Evolutionary conservation across 164 flowering plant genomes (phyloP).

Genomic region (Malania oleifera): DNA sequence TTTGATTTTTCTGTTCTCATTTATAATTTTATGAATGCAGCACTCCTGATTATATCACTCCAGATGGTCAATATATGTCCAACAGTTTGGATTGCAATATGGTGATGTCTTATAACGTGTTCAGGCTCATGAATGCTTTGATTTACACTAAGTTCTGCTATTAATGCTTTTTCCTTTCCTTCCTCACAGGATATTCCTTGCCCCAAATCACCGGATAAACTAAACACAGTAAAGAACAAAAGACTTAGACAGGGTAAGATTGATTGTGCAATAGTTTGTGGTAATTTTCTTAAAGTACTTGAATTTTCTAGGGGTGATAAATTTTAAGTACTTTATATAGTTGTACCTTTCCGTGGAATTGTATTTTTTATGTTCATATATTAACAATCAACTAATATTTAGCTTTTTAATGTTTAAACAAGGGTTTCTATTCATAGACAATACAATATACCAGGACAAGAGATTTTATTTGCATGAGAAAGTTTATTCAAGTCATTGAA

Average conservation of each 20-base stretch:
- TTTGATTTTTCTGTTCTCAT: not conserved
- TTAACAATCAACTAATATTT: too few species aligned
- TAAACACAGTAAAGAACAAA: conserved; percentile 45
- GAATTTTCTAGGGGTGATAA: too few species aligned
- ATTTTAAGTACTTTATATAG: too few species aligned
- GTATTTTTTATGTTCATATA: too few species aligned
- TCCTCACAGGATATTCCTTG: conserved; percentile 57
- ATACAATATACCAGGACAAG: too few species aligned
- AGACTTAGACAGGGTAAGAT: conserved; percentile 50
- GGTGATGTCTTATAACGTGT: conserved; percentile 28
- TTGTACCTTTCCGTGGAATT: too few species aligned
- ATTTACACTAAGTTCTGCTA: not conserved
- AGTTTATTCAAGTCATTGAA: too few species aligned
- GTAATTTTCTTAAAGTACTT: not conserved
- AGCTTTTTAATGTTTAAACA: too few species aligned
- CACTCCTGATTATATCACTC: conserved; percentile 94
- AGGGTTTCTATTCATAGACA: too few species aligned
- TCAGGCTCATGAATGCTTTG: not conserved
- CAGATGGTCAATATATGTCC: conserved; percentile 52
- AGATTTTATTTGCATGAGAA: too few species aligned
- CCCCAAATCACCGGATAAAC: conserved; percentile 81
- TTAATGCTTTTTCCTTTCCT: not conserved
- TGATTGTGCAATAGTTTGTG: not conserved
- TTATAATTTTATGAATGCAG: conserved; percentile 31
- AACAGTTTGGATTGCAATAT: conserved; percentile 44